Base-by-base conservation (phyloP, 1,284 basidiomycete species). In the Leccinum griseonigrum region DNA sequence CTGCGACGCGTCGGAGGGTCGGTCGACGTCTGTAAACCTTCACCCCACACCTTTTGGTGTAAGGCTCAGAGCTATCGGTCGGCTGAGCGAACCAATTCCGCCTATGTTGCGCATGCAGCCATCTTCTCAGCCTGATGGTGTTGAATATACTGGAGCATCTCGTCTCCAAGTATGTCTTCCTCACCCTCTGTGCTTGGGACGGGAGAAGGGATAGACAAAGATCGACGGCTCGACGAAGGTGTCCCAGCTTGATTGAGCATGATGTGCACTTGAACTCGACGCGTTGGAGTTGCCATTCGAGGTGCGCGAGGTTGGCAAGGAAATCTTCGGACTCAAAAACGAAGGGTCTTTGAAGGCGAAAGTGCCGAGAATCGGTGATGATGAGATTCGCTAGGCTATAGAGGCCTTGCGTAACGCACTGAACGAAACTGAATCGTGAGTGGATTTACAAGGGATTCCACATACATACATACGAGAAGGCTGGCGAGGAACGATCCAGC, bases 101-200 rank as follows among this genome's bases (percentile, higher is more conserved):
- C 89, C 71, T 92, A 92, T 50, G 85, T 87, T 6, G 91, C 87
- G 40, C 95, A 95, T 18, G 84, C 83, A 2, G 94, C 91, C 60
- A 96, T 77, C 74, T 92, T 94, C 78, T 94, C 94, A 13, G 91
- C 87, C 67, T 95, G 91, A 68, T 97, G 92, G 32, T 95, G 85
- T 66, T 87, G 85, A 63, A 98, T 94, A 75, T 97, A 99, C 63
- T 92, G 89, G 70, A 91, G 79, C 97, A 99, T 99, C 78, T 99
- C 97, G 71, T 99, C 97, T 22, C 93, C 97, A 13, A 90, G 77
- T 1, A 90, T 63, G 75, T 98, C 95, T 67, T 99, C 97, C 64
- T 99, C 97, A 65, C 96, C 94, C 0, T 90, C 80, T 2, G 83
- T 78, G 66, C 83, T 88, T 26, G 85, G 88, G 7, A 82, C 84